Base-by-base conservation (phyloP, 805 yeast genomes). In the Wickerhamomyces sydowiorum region DNA sequence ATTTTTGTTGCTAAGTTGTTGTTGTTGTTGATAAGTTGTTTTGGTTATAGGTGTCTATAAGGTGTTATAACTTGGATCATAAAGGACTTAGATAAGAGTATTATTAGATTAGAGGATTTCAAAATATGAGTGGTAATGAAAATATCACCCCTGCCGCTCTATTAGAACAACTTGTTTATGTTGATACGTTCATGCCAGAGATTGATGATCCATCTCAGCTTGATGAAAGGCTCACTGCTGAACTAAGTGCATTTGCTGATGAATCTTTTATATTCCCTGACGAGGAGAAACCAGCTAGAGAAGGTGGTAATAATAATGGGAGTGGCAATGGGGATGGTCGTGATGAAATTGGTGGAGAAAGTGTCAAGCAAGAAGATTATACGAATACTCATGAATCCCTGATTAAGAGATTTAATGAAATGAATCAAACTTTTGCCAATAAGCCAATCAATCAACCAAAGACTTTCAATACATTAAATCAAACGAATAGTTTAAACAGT, bases 231-330 rank as follows among this genome's bases (percentile, higher is more conserved):
- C 52, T 76, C 21, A 73, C 78, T 6, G 77, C 76, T 15, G 93
- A 85, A 54, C 69, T 85, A 48, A 85, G 87, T 15, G 90, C 89
- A 1, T 85, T 85, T 70, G 91, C 90, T 0, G 90, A 84, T 52
- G 90, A 83, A 45, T 74, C 86, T 3, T 85, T 85, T 50, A 75
- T 85, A 3, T 85, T 85, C 56, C 88, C 91, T 1, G 93, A 85
- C 56, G 93, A 86, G 54, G 91, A 84, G 28, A 83, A 83, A 56
- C 82, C 82, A 1, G 45, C 51, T 37, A 37, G 45, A 27, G 32
- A 36, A 18, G 32, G 47, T 19, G 40, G 47, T 19, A 40, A 46
- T 15, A 44, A 46, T 15, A 47, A 52, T n/a, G 41, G 44, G 25
- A 46, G 46, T 8, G 44, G 43, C 17, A 44, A 48, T 24, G 38